Evolutionary conservation across 768 basidiomycete species (phyloP), one percentile per base, ranked within the genome.

Genomic region (Pulveroboletus sp.): DNA sequence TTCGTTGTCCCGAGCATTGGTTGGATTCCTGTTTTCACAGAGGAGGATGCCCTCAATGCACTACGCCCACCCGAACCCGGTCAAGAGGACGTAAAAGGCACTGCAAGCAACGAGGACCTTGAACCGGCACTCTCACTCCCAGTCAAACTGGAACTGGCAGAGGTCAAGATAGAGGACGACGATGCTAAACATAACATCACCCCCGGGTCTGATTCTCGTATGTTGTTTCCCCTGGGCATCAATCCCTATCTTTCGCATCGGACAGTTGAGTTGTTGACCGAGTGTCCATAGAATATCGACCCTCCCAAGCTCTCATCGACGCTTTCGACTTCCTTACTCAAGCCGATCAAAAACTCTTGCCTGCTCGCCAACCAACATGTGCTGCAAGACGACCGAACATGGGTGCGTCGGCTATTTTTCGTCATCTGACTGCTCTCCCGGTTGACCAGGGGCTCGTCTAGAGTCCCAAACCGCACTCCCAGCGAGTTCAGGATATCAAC

Each of bases 21-120:
- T 28, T 24, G 35, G 9, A 38, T 11, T 17, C 9, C 6, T 46
- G 1, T 1, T 36, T 30, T 6, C 6, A 14, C 21, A 68, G 65
- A 68, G 1, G 66, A 68, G 36, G 60, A 64, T 5, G 57, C 65
- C 10, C 32, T 53, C 8, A 45, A 33, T 1, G 8, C 50, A 6
- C 51, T 66, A 27, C 64, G 35, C 14, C 40, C 54, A 1, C 33
- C 49, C 2, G 40, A 39, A 12, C 33, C 31, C 5, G 24, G 46
- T 14, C 12, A 36, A 14, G 57, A 59, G n/a, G 51, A 48, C n/a
- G 18, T 12, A 1, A 43, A 41, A 9, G 21, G 39, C 21, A 3
- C 21, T 10, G 24, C 8, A 11, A 43, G 36, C 18, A 24, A 21
- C 1, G 48, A 50, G 26, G 40, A 55, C 12, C 8, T 51, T 15